Percentiles rank a stretch among this genome's conserved stretches.
phyloP scores from a whole-genome alignment of 139 green algal genomes.

The Desmodesmus armatus region DNA sequence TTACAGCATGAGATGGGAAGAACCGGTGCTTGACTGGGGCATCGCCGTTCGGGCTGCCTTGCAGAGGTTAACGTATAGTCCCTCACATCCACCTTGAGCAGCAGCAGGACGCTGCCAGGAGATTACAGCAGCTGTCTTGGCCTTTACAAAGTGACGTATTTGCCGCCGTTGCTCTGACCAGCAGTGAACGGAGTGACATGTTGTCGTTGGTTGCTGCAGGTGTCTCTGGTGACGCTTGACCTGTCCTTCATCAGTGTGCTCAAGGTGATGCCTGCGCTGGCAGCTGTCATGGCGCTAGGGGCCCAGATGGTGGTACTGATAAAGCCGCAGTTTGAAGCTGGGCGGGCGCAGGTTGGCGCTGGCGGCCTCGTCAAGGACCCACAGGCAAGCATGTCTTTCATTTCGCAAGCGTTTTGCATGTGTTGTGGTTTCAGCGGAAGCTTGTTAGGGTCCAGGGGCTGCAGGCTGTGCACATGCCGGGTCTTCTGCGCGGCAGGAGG shows the following conservation, averaged over 20 bases:
- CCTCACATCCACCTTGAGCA: no score
- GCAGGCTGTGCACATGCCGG: no score
- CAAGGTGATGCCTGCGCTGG: constrained; percentile 73
- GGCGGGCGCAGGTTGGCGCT: constrained; percentile 71
- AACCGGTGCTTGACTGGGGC: no score
- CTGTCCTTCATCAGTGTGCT: constrained; percentile 97
- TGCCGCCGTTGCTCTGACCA: no score
- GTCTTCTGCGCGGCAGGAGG: no score
- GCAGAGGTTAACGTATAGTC: no score
- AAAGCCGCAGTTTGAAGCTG: constrained; percentile 99
- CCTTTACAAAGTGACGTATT: no score
- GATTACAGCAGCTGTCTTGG: neutral
- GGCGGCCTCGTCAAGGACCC: constrained; percentile 89
- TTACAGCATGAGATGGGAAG: no score
- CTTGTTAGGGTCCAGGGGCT: no score
- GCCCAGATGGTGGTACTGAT: constrained; percentile 89
- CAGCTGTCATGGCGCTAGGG: constrained; percentile 4
- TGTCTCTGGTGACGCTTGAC: constrained; percentile 93
- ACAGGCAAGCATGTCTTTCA: no score
- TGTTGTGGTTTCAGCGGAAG: neutral
- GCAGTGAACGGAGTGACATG: no score
- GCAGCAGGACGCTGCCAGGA: neutral
- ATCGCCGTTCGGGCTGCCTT: no score
- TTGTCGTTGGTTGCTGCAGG: constrained; percentile 34
- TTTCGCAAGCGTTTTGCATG: neutral